A percentile compares a stretch with the other conserved stretches of the same genome.
phyloP scores from a whole-genome alignment of 805 yeast genomes.

The Wickerhamiella sorbophila region DNA sequence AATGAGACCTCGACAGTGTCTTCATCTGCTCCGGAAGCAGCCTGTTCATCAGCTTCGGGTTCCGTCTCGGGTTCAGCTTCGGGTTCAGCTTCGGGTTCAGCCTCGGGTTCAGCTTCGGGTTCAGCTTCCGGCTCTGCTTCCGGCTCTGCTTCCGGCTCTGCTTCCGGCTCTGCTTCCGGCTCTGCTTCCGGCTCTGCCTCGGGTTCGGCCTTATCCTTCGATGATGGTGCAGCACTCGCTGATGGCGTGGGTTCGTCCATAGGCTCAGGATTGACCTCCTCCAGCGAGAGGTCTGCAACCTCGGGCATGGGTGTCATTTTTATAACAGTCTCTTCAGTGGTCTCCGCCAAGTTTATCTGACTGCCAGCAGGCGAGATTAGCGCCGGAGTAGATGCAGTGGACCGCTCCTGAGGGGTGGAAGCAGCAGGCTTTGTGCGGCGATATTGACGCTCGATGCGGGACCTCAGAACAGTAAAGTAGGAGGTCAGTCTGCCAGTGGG shows the following conservation, averaged over 20 bases:
- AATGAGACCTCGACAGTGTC: constrained; percentile 1
- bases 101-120: constrained; percentile 1
- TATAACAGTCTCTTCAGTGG: constrained; percentile 4
- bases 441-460: constrained; percentile 27
- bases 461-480: constrained; percentile 43
- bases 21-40: too few relatives aligned
- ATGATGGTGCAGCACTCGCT: background rate
- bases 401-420: constrained; percentile 2
- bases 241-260: background rate
- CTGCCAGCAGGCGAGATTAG: constrained; percentile 13
- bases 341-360: constrained; percentile 6
- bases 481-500: constrained; percentile 64
- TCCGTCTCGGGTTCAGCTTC: background rate
- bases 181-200: constrained; percentile 1
- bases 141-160: constrained; percentile 1
- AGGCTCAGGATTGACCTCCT: constrained; percentile 1
- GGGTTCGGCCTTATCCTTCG: background rate
- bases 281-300: too few relatives aligned
- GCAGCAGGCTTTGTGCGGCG: constrained; percentile 1
- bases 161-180: constrained; percentile 1
- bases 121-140: constrained; percentile 1
- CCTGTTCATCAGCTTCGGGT: background rate
- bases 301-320: constrained; percentile 3
- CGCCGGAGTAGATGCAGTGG: background rate
- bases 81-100: constrained; percentile 1